A percentile compares a stretch with the other conserved stretches of the same genome.
phyloP scores from a whole-genome alignment of 2,329 filamentous ascomycete species.

The Calonectria hongkongensis region DNA sequence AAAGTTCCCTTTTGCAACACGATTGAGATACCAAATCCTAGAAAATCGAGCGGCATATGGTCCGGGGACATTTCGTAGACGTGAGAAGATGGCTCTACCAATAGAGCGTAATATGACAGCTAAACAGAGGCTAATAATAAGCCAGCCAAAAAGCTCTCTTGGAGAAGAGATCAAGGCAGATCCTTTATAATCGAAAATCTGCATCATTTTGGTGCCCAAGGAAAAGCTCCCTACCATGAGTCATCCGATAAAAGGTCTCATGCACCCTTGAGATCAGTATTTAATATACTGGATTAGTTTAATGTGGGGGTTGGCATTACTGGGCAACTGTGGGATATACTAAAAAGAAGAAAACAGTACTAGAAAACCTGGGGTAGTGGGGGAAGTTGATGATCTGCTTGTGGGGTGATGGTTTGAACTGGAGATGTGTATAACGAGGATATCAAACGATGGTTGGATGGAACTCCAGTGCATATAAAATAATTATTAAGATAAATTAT shows the following conservation, averaged over 20 bases:
- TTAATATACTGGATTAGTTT: neutral
- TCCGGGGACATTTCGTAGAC: neutral
- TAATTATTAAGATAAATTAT: too few species aligned
- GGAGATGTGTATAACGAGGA: too few species aligned
- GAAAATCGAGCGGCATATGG: conserved; percentile 5
- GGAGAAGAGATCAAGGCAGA: neutral
- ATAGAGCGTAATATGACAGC: neutral
- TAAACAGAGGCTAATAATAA: neutral
- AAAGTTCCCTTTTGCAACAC: neutral
- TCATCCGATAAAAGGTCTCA: neutral
- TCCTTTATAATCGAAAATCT: too few species aligned
- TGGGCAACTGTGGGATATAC: too few species aligned
- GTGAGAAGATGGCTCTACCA: neutral
- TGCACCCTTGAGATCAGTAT: neutral
- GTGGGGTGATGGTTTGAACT: neutral
- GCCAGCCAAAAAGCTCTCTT: neutral
- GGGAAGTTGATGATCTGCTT: neutral
- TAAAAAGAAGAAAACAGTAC: too few species aligned
- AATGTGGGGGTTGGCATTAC: neutral
- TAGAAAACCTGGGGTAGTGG: neutral
- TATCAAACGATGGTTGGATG: too few species aligned
- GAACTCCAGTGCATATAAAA: too few species aligned
- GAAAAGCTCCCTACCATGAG: too few species aligned
- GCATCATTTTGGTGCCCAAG: too few species aligned
- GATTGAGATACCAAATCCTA: conserved; percentile 13